Percentiles rank a stretch among this genome's conserved stretches.
These are phyloP conservation scores for Stagonosporopsis chrysanthemi DNA, from an alignment of 2,329 filamentous ascomycete genomes.

Conservation along the genomic window DNA sequence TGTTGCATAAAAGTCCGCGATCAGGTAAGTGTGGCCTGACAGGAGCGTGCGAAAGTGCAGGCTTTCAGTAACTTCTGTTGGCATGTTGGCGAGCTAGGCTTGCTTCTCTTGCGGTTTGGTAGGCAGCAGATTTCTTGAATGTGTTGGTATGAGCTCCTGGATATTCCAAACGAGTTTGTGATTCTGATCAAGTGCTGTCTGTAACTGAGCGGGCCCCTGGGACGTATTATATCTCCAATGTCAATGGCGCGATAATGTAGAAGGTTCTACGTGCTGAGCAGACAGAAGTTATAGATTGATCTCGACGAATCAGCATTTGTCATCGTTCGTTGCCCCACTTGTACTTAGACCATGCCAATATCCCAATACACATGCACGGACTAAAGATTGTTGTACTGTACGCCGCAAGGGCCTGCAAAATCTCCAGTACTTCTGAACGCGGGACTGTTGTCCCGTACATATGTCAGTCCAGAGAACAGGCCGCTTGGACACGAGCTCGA, in stretches of 20 bases:
- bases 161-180: not conserved
- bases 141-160: not conserved
- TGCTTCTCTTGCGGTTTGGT: not conserved
- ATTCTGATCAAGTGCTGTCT: not conserved
- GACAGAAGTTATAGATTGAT: not conserved
- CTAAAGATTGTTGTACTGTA: not conserved
- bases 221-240: not conserved
- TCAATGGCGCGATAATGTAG: conserved; percentile 13
- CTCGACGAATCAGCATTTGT: conserved; percentile 32
- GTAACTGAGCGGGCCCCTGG: not conserved
- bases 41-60: conserved; percentile 48
- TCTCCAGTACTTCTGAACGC: conserved; percentile 3
- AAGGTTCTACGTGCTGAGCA: conserved; percentile 17
- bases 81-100: conserved; percentile 28
- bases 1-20: conserved; percentile 61
- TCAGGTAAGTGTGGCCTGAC: conserved; percentile 48
- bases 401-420: conserved; percentile 10
- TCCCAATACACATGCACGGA: not conserved
- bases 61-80: conserved; percentile 41
- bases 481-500: conserved; percentile 1
- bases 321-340: conserved; percentile 18
- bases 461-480: not conserved
- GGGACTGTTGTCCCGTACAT: not conserved
- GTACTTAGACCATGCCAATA: not conserved
- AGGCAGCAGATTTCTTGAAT: not conserved